Percentiles rank a stretch among this genome's conserved stretches.
These are phyloP conservation scores for Cnidoscolus chayamansa DNA, from an alignment of 441 rosid genomes.

Conservation along the genomic window DNA sequence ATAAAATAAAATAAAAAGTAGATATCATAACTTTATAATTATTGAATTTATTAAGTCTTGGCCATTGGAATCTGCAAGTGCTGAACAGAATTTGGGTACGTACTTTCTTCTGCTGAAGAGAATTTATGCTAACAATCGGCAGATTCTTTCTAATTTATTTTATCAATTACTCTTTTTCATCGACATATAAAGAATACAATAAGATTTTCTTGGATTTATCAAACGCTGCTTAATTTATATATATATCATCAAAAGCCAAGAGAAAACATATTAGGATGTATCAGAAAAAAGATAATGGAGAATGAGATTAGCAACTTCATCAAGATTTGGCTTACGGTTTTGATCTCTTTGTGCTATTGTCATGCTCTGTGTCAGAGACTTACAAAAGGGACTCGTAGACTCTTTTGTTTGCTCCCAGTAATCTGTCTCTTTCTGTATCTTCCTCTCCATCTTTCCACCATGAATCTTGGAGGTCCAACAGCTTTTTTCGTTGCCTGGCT, in stretches of 20 bases:
- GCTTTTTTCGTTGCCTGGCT: slow-evolving; percentile 60
- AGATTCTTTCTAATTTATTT: neutral
- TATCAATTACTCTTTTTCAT: neutral
- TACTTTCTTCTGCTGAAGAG: neutral
- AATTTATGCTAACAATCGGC: neutral
- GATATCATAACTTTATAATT: too few species aligned
- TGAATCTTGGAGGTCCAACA: slow-evolving; percentile 32
- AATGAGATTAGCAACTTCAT: slow-evolving; percentile 39
- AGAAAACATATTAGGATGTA: neutral
- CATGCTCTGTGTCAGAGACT: slow-evolving; percentile 35
- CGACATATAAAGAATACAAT: neutral
- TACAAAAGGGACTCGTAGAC: slow-evolving; percentile 41
- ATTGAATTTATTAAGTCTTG: too few species aligned
- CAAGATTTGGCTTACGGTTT: slow-evolving; percentile 40
- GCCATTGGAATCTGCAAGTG: too few species aligned
- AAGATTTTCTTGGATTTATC: neutral
- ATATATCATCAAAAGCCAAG: neutral
- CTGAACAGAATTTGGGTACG: too few species aligned
- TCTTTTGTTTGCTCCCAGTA: slow-evolving; percentile 49
- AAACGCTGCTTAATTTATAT: neutral
- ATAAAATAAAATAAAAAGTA: too few species aligned
- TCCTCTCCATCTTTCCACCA: slow-evolving; percentile 44
- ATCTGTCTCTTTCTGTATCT: slow-evolving; percentile 42
- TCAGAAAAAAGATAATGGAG: slow-evolving; percentile 17
- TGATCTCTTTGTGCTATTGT: slow-evolving; percentile 42